Conservation (phyloP, 345 rosid genomes). For the Brassica nigra region DNA sequence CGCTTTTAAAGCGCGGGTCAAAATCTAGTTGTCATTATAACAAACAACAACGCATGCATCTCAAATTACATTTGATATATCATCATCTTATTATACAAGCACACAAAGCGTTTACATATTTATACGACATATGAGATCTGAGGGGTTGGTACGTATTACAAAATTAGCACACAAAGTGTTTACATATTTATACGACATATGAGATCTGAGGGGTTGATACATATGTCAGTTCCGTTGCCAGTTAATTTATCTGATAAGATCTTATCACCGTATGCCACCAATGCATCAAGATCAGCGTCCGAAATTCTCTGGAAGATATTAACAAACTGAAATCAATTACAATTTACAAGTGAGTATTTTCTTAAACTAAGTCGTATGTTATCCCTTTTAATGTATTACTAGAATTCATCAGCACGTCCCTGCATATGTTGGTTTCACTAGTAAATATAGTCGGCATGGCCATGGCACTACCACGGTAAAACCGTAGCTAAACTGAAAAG, state of each 20-base stretch:
- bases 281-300: slow-evolving; percentile 19
- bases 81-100: not conserved
- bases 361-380: not conserved
- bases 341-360: not conserved
- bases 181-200: slow-evolving; percentile 9
- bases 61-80: not conserved
- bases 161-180: not conserved
- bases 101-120: not conserved
- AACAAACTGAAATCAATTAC: not conserved
- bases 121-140: slow-evolving; percentile 7
- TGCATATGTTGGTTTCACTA: no score
- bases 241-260: not conserved
- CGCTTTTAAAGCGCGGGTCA: no score
- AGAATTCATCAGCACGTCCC: no score
- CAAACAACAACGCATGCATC: not conserved
- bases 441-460: no score
- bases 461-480: no score
- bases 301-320: slow-evolving; percentile 24
- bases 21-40: no score
- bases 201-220: slow-evolving; percentile 1
- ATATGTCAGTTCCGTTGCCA: not conserved
- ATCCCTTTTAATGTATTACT: not conserved
- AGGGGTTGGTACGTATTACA: not conserved
- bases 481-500: no score
- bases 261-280: not conserved